These are phyloP conservation scores for Podaxis mareebaensis DNA, from an alignment of 768 basidiomycete species.

Conservation along the genomic window DNA sequence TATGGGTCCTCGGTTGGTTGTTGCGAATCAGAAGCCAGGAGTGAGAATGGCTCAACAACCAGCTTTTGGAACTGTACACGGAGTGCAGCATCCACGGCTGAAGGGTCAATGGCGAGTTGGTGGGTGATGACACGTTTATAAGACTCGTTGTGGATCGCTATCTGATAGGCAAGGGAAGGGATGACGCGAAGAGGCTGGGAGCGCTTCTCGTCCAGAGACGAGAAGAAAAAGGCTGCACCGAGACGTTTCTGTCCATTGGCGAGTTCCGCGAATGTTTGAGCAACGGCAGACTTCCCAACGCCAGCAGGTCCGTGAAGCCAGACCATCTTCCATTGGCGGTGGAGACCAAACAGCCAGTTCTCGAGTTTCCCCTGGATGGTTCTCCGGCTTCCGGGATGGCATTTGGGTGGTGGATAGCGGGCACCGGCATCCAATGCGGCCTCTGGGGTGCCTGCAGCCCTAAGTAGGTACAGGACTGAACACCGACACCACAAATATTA, in stretches of 20 bases:
- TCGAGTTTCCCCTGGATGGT: neutral
- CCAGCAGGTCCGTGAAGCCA: slow-evolving; percentile 2
- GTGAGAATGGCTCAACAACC: neutral
- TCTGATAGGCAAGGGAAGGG: slow-evolving; percentile 1
- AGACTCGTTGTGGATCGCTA: neutral
- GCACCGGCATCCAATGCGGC: neutral
- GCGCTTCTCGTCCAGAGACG: neutral
- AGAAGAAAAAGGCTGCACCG: neutral
- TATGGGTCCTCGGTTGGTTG: neutral
- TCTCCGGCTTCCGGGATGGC: neutral
- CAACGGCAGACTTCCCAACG: neutral
- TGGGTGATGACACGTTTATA: slow-evolving; percentile 1
- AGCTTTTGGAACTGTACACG: neutral
- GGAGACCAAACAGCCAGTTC: neutral
- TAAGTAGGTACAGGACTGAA: neutral
- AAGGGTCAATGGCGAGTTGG: neutral
- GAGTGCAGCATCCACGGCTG: neutral
- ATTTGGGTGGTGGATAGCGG: neutral
- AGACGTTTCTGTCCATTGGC: neutral
- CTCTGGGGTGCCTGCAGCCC: neutral
- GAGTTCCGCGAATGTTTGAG: neutral
- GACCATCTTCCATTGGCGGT: neutral
- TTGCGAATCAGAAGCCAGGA: neutral
- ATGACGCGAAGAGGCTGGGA: neutral
- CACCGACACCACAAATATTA: neutral